These are phyloP conservation scores for Zoysia japonica DNA, from an alignment of 176 grass and related monocot genomes.

Conservation along the genomic window DNA sequence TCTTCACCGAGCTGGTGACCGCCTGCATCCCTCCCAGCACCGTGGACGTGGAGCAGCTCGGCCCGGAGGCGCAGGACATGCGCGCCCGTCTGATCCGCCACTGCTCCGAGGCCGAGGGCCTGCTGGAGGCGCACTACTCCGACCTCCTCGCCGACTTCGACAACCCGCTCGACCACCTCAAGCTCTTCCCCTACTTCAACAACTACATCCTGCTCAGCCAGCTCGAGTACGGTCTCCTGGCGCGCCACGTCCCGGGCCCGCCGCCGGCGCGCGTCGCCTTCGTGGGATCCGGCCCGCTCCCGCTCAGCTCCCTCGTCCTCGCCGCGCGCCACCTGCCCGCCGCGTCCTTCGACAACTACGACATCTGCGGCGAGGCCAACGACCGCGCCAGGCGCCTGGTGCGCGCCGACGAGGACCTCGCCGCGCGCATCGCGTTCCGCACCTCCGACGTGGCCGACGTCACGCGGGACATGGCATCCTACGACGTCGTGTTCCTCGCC, in stretches of 20 bases:
- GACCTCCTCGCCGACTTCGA: conserved; percentile 67
- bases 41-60: conserved; percentile 63
- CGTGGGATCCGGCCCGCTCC: not conserved
- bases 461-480: not conserved
- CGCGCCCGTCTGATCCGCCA: conserved; percentile 52
- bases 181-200: conserved; percentile 71
- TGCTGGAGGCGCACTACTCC: conserved; percentile 79
- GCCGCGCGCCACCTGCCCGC: conserved; percentile 39
- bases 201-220: conserved; percentile 66
- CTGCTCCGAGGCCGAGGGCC: conserved; percentile 69
- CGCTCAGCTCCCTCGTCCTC: not conserved
- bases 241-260: conserved; percentile 41
- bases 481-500: conserved; percentile 85
- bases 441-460: not conserved
- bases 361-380: not conserved
- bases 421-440: not conserved
- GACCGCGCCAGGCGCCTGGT: not conserved
- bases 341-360: conserved; percentile 32
- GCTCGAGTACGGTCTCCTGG: not conserved
- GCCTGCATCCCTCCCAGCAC: conserved; percentile 65
- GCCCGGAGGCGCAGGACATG: conserved; percentile 60
- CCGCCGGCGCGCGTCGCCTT: not conserved
- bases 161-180: conserved; percentile 68
- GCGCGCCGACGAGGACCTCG: not conserved
- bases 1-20: conserved; percentile 74